These are phyloP conservation scores for Chaetomium sp. DNA, from an alignment of 2,329 filamentous ascomycete species.

Conservation along the genomic window DNA sequence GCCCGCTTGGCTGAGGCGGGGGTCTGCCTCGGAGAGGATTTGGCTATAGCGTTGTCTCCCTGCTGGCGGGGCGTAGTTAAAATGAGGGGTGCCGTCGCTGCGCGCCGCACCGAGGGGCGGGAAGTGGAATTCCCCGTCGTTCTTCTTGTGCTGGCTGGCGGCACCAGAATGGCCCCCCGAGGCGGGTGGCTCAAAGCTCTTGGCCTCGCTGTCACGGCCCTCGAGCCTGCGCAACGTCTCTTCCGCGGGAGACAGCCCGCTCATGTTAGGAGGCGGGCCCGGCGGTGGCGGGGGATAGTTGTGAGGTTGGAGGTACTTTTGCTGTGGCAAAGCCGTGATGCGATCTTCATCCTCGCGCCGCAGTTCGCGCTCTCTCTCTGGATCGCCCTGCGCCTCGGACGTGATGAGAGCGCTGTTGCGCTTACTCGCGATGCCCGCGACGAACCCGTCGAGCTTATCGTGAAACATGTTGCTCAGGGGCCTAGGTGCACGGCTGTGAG, in stretches of 20 bases:
- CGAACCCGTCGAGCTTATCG: conserved; percentile 84
- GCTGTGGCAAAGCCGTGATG: conserved; percentile 76
- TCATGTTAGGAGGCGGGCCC: conserved; percentile 36
- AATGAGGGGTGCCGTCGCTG: conserved; percentile 53
- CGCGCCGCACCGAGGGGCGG: conserved; percentile 53
- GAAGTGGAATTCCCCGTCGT: conserved; percentile 58
- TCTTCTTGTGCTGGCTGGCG: conserved; percentile 38
- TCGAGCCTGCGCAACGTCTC: conserved; percentile 55
- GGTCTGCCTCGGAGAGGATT: conserved; percentile 33
- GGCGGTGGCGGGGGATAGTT: conserved; percentile 43
- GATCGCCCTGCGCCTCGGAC: conserved; percentile 77
- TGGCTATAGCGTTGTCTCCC: conserved; percentile 42
- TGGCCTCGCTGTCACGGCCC: conserved; percentile 50
- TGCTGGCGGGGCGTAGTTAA: conserved; percentile 57
- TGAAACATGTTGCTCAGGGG: conserved; percentile 77
- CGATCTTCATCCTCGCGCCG: conserved; percentile 81
- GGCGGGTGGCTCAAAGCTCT: conserved; percentile 34
- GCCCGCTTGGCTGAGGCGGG: conserved; percentile 30
- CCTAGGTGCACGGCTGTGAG: conserved; percentile 54
- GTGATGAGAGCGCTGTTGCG: conserved; percentile 82
- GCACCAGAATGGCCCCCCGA: conserved; percentile 40
- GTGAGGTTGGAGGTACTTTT: conserved; percentile 63
- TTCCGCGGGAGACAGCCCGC: conserved; percentile 40
- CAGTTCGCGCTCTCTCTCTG: conserved; percentile 76
- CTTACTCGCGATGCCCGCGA: conserved; percentile 83